Evolutionary conservation across 805 yeast genomes (phyloP).

Genomic region (Kregervanrija delftensis): DNA sequence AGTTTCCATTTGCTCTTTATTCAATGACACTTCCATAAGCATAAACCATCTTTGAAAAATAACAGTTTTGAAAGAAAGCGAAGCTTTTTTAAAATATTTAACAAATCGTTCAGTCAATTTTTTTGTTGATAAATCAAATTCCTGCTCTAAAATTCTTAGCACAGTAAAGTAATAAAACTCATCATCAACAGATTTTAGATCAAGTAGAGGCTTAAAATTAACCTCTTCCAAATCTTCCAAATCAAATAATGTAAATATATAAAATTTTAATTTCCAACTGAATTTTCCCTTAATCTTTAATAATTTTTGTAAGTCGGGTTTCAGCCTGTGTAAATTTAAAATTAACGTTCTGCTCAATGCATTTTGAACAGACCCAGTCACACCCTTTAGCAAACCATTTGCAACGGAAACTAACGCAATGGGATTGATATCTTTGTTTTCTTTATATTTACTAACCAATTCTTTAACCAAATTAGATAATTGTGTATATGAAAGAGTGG

Average conservation of each 20-base stretch:
- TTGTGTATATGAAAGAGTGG: conserved; percentile 43
- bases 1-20: conserved; percentile 19
- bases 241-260: conserved; percentile 42
- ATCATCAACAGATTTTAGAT: conserved; percentile 1
- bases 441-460: conserved; percentile 9
- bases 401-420: conserved; percentile 25
- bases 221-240: conserved; percentile 16
- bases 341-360: conserved; percentile 17
- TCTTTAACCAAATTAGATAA: conserved; percentile 22
- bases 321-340: conserved; percentile 11
- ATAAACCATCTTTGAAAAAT: conserved; percentile 52
- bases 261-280: conserved; percentile 41
- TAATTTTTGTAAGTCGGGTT: conserved; percentile 16
- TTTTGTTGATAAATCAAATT: conserved; percentile 16
- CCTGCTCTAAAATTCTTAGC: conserved; percentile 40
- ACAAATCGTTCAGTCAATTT: conserved; percentile 19
- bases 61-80: conserved; percentile 12
- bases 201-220: conserved; percentile 1
- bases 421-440: conserved; percentile 8
- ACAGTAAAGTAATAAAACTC: conserved; percentile 14
- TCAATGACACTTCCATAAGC: conserved; percentile 32
- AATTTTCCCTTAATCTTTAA: conserved; percentile 13
- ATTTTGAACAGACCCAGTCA: conserved; percentile 25
- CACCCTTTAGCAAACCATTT: conserved; percentile 33
- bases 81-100: conserved; percentile 14